A percentile compares a stretch with the other conserved stretches of the same genome.
Evolutionary conservation across 345 rosid genomes (phyloP).

Genomic region (Pistacia integerrima): DNA sequence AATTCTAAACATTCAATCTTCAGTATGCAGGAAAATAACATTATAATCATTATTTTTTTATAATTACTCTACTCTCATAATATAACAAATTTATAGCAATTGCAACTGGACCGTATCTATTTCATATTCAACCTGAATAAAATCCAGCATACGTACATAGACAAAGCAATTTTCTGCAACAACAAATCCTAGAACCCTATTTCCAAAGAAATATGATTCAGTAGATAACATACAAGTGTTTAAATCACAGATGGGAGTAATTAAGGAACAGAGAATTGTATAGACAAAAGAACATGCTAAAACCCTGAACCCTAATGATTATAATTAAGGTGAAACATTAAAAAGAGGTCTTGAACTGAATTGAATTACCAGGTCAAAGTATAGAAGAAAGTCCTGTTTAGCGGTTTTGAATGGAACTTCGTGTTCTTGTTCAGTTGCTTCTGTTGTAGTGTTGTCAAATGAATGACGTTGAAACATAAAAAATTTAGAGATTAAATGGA

Average conservation of each 20-base stretch:
- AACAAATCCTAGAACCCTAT: not conserved
- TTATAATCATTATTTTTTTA: not conserved
- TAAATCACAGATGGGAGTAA: not conserved
- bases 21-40: not conserved
- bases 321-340: not conserved
- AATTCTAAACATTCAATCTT: not conserved
- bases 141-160: not conserved
- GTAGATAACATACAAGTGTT: not conserved
- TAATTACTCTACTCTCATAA: not conserved
- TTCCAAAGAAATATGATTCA: not conserved
- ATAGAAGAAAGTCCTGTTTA: not conserved
- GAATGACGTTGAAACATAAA: too few species aligned
- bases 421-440: not conserved
- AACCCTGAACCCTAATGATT: not conserved
- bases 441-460: not conserved
- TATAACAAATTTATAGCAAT: not conserved
- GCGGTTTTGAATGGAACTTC: not conserved
- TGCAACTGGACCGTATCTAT: not conserved
- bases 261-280: not conserved
- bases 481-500: too few species aligned
- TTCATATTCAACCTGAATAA: not conserved
- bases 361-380: constrained; percentile 8
- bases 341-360: not conserved
- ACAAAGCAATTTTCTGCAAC: constrained; percentile 1
- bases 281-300: not conserved